Conservation (phyloP, 78 protist species). For the Polysphondylium violaceum region DNA sequence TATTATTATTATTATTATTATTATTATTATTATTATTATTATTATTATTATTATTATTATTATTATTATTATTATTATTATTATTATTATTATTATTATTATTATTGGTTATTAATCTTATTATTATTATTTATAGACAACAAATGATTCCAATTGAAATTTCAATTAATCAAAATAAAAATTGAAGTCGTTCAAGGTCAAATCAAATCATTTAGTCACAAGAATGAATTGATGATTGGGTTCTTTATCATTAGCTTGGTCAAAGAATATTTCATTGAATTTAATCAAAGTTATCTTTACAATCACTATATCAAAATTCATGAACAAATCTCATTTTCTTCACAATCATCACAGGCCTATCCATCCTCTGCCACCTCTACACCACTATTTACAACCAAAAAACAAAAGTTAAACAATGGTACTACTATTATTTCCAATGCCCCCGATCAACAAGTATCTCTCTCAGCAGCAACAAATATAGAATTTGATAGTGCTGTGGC, state of each 20-base stretch:
- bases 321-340: too few relatives aligned
- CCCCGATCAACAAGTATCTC: too few relatives aligned
- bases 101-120: background rate
- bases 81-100: too few relatives aligned
- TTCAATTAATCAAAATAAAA: constrained; percentile 18
- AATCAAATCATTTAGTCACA: constrained; percentile 26
- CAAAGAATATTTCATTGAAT: constrained; percentile 9
- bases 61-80: background rate
- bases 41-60: background rate
- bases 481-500: too few relatives aligned
- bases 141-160: constrained; percentile 62
- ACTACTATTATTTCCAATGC: too few relatives aligned
- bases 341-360: too few relatives aligned
- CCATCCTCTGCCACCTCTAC: too few relatives aligned
- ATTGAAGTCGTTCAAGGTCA: constrained; percentile 53
- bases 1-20: background rate
- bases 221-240: constrained; percentile 30
- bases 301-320: too few relatives aligned
- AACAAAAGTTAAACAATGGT: too few relatives aligned
- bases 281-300: too few relatives aligned
- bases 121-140: background rate
- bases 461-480: too few relatives aligned
- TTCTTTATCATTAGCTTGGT: constrained; percentile 29
- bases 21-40: background rate
- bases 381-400: too few relatives aligned